These are phyloP conservation scores for Mycena haematopus DNA, from an alignment of 768 basidiomycete genomes.

Conservation along the genomic window DNA sequence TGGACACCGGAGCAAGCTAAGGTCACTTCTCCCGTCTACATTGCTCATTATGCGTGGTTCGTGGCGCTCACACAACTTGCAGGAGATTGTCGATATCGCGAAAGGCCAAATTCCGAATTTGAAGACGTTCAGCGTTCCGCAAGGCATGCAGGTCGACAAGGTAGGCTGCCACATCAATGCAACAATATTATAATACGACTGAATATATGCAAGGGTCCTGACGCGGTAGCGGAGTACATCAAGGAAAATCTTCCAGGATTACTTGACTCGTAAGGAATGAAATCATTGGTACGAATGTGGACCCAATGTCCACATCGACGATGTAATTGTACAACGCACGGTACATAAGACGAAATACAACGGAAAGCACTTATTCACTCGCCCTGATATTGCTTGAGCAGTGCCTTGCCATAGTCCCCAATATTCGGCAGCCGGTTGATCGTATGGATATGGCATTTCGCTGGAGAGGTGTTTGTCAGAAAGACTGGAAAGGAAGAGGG, in stretches of 20 bases:
- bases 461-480: background rate
- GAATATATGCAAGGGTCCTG: background rate
- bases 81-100: constrained; percentile 10
- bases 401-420: constrained; percentile 4
- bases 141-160: background rate
- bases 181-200: background rate
- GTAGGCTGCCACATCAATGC: background rate
- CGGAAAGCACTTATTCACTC: background rate
- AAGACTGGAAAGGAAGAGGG: background rate
- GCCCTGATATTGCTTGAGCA: constrained; percentile 3
- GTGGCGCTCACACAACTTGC: background rate
- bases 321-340: too few species aligned
- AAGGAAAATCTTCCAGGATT: constrained; percentile 10
- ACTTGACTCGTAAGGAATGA: background rate
- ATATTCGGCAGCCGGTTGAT: constrained; percentile 10
- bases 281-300: background rate
- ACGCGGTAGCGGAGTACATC: constrained; percentile 7
- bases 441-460: constrained; percentile 7
- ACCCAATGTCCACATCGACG: too few species aligned
- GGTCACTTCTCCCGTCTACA: background rate
- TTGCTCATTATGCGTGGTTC: background rate
- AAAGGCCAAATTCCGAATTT: background rate
- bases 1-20: constrained; percentile 13
- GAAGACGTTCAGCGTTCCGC: constrained; percentile 3
- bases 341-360: too few species aligned